These are phyloP conservation scores for Rhynchospora breviuscula DNA, from an alignment of 176 grass and related monocot species.

Conservation along the genomic window DNA sequence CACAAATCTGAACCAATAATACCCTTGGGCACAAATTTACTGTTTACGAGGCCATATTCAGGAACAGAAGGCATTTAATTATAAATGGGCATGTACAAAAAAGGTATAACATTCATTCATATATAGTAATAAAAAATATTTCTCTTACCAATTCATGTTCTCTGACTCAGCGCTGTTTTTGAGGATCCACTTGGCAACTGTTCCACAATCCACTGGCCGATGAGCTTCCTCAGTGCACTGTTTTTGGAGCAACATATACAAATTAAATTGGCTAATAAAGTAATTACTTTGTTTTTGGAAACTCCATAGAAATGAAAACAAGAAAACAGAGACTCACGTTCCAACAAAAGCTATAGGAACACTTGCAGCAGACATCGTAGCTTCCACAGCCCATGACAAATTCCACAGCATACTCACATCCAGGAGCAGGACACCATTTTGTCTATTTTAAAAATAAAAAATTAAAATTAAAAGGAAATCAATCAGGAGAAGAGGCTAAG, in stretches of 20 bases:
- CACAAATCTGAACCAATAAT: not conserved
- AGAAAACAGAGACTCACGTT: slow-evolving; percentile 47
- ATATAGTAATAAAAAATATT: slow-evolving; percentile 11
- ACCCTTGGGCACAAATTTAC: not conserved
- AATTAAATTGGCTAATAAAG: slow-evolving; percentile 3
- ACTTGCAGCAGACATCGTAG: slow-evolving; percentile 91
- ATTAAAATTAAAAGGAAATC: slow-evolving; percentile 24
- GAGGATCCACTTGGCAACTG: slow-evolving; percentile 97
- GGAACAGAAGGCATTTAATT: not conserved
- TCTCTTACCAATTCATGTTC: slow-evolving; percentile 95
- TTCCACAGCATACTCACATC: slow-evolving; percentile 93
- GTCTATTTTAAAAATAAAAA: slow-evolving; percentile 55
- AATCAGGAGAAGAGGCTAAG: not conserved
- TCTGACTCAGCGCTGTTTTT: slow-evolving; percentile 98
- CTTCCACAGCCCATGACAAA: slow-evolving; percentile 91
- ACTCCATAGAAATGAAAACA: slow-evolving; percentile 5
- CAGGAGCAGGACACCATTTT: slow-evolving; percentile 99
- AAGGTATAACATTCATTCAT: not conserved
- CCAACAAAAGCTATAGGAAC: slow-evolving; percentile 92
- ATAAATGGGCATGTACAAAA: not conserved
- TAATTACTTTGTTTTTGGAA: slow-evolving; percentile 14
- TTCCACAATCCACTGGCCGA: slow-evolving; percentile 88
- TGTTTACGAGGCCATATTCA: not conserved
- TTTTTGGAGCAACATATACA: not conserved
- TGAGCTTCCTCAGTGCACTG: slow-evolving; percentile 99